A percentile compares a stretch with the other conserved stretches of the same genome.
Evolutionary conservation across 257 asterid genomes (phyloP).

Genomic region (Gentiana macrophylla): DNA sequence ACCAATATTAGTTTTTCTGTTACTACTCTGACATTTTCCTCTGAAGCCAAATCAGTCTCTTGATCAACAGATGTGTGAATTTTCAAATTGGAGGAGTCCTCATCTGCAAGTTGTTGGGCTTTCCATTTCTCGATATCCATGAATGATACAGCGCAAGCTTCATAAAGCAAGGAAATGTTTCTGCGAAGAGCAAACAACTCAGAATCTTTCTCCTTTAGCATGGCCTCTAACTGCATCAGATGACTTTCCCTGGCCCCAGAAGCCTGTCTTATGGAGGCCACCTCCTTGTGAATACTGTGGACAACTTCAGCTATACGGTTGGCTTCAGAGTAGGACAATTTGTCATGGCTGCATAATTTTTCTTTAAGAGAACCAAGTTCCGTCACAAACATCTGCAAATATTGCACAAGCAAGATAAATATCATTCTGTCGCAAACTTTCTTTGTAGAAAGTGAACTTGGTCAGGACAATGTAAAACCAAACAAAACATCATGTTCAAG

Average conservation of each 20-base stretch:
- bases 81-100: constrained; percentile 22
- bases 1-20: constrained; percentile 36
- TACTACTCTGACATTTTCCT: constrained; percentile 37
- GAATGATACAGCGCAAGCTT: constrained; percentile 50
- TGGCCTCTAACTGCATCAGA: constrained; percentile 32
- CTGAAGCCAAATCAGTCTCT: constrained; percentile 23
- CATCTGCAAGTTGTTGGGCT: constrained; percentile 28
- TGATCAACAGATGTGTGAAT: constrained; percentile 27
- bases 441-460: no score
- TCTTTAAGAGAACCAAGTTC: constrained; percentile 53
- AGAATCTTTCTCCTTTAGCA: constrained; percentile 54
- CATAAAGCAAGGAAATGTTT: constrained; percentile 42
- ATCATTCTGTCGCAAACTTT: not conserved
- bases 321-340: constrained; percentile 47
- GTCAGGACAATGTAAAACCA: no score
- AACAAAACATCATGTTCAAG: no score
- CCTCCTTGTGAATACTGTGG: constrained; percentile 33
- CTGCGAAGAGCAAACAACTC: constrained; percentile 42
- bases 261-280: constrained; percentile 40
- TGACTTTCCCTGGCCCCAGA: constrained; percentile 45
- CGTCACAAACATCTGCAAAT: constrained; percentile 43
- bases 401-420: constrained; percentile 9
- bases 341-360: constrained; percentile 44
- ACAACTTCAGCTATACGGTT: constrained; percentile 40
- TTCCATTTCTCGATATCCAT: constrained; percentile 55